Base-by-base conservation (phyloP, 2,329 filamentous ascomycete genomes). In the Sporothrix globosa region DNA sequence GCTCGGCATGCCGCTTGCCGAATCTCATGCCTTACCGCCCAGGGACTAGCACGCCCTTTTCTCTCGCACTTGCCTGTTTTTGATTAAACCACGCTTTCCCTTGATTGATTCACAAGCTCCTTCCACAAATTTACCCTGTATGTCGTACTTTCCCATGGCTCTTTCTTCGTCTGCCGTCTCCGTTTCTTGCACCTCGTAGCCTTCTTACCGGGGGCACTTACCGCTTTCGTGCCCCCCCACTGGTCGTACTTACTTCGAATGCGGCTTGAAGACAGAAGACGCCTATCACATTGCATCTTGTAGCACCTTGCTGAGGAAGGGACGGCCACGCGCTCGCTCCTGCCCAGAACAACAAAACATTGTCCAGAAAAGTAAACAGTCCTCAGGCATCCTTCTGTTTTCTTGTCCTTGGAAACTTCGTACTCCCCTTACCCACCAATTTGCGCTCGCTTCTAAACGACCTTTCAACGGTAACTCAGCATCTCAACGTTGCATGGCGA, bases 1-100 rank as follows among this genome's bases (percentile, higher is more conserved):
- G 46, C 61, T 66, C 19, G 61, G 46, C 61, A 52, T 52, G 24
- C 61, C 61, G 61, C 63, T 27, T 52, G 27, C 58, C 58, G 39
- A 13, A 46, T 27, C 4, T 17, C 44, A 66, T 39, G 63, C 63
- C 48, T 66, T 66, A 34, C 63, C 52, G 46, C n/a, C 9, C 27
- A 52, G 63, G 30, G 63, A 66, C 63, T 66, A 66, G 46, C 63
- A 24, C 14, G 21, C 27, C 21, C 63, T 30, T 27, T 34, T 19
- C 27, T n/a, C 10, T 34, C 58, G 58, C 39, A 63, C 58, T 63
- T 63, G 39, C 44, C 63, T 66, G 9, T 66, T 66, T 46, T 52
- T 66, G 63, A 39, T 66, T 21, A 53, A 66, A 53, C 63, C 44
- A 66, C 24, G 52, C 39, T 41, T 53, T 46, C 52, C 46, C 1